Base-by-base conservation (phyloP, 768 basidiomycete species). In the Termitomyces sp. region DNA sequence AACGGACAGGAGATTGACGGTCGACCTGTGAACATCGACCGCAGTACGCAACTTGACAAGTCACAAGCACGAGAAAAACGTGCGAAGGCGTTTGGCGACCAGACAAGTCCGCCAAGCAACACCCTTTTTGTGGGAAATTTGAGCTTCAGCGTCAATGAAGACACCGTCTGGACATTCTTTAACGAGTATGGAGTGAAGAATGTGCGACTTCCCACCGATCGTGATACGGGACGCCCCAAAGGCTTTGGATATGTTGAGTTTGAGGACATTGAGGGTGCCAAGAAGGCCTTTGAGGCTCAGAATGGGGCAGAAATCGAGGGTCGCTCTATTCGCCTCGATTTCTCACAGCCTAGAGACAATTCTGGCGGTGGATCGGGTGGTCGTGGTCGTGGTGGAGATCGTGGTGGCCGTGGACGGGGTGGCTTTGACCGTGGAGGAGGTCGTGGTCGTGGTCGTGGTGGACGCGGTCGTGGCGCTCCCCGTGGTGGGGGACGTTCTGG, bases 171-270 rank as follows among this genome's bases (percentile, higher is more conserved):
- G 93, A 85, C 90, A 71, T 81, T 86, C 65, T 99, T 98, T 73
- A 87, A 85, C 62, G 93, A 94, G 69, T 88, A 87, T 70, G 93
- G 93, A 58, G 84, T 97, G 61, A 90, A 91, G 77, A 88, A 78
- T 67, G 92, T 98, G 42, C 85, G 95, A 57, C 76, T 99, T 52
- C 94, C 95, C 33, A 97, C 95, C 41, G 95, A 98, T 72, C 81
- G 92, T 64, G 97, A 99, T 52, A 82, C 89, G 7, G 95, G 94
- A 31, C 82, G 79, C 61, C 87, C 92, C 48, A 98, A 98, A 74
- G 97, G 97, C 67, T 98, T 96, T 73, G 97, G 87, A 22, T 98
- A 98, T 74, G 91, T 99, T 68, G 94, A 98, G 73, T 97, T 95
- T 73, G 84, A 87, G 64, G 87, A 88, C 65, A 67, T 93, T 41